A percentile compares a stretch with the other conserved stretches of the same genome.
These are phyloP conservation scores for Rosa lucieae DNA, from an alignment of 306 rosid genomes.

Conservation along the genomic window DNA sequence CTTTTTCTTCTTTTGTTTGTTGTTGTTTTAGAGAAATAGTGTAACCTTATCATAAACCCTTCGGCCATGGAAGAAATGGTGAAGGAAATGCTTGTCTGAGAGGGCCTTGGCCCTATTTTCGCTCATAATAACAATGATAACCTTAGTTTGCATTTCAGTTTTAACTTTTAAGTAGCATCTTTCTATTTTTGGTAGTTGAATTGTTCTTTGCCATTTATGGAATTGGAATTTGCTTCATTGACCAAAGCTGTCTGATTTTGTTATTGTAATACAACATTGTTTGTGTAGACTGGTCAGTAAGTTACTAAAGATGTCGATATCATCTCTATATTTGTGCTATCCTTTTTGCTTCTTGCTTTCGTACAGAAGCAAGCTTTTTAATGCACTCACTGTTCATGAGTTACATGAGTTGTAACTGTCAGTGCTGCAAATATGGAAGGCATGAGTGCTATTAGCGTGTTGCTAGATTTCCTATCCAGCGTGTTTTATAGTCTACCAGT, in stretches of 20 bases:
- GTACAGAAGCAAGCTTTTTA: background rate
- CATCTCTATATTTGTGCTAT: too few relatives aligned
- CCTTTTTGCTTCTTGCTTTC: background rate
- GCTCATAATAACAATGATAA: constrained; percentile 7
- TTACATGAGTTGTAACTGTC: too few relatives aligned
- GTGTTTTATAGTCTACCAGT: too few relatives aligned
- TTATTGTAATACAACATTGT: background rate
- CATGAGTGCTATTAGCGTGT: background rate
- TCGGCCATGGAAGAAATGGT: constrained; percentile 17
- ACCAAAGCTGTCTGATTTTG: background rate
- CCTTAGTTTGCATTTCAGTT: background rate
- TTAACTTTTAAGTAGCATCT: background rate
- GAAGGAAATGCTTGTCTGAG: constrained; percentile 17
- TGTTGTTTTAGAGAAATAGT: background rate
- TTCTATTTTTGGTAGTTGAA: too few relatives aligned
- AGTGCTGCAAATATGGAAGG: background rate
- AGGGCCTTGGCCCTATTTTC: constrained; percentile 9
- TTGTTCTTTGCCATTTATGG: background rate
- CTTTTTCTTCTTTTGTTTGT: background rate
- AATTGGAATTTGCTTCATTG: background rate
- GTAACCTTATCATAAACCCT: constrained; percentile 13
- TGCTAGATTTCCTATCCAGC: background rate
- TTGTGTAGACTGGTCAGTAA: background rate
- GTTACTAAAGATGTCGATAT: background rate
- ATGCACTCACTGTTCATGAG: background rate